A percentile compares a stretch with the other conserved stretches of the same genome.
Conservation (phyloP, 2,329 filamentous ascomycete species). For the Eutypa lata region DNA sequence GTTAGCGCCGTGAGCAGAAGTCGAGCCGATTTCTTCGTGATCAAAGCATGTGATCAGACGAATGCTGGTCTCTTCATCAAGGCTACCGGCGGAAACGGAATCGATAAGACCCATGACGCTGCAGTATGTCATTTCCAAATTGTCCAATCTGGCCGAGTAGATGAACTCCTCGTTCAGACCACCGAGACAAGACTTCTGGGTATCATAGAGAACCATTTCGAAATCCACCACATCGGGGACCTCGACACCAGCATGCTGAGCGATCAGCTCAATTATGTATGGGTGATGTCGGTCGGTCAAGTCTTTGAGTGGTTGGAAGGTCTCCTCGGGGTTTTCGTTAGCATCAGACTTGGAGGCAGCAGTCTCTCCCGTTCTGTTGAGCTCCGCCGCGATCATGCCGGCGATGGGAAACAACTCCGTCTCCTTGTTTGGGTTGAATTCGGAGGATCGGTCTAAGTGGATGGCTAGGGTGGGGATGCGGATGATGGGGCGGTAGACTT, state of each 20-base stretch:
- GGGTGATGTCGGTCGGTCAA: slow-evolving; percentile 85
- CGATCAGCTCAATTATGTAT: slow-evolving; percentile 80
- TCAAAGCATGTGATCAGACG: slow-evolving; percentile 94
- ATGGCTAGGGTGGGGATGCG: slow-evolving; percentile 92
- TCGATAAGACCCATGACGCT: slow-evolving; percentile 80
- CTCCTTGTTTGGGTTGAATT: slow-evolving; percentile 95
- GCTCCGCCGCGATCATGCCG: slow-evolving; percentile 80
- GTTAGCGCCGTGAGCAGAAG: slow-evolving; percentile 87
- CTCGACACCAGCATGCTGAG: slow-evolving; percentile 69
- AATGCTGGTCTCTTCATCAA: slow-evolving; percentile 77
- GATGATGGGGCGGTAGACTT: slow-evolving; percentile 85
- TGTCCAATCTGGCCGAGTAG: slow-evolving; percentile 93
- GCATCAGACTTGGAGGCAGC: slow-evolving; percentile 34
- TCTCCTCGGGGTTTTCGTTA: slow-evolving; percentile 38
- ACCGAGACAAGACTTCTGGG: slow-evolving; percentile 84
- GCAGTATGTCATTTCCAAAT: slow-evolving; percentile 95
- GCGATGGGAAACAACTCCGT: slow-evolving; percentile 92
- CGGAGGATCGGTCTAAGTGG: slow-evolving; percentile 82
- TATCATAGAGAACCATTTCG: slow-evolving; percentile 95
- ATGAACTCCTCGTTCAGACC: slow-evolving; percentile 92
- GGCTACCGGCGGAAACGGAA: slow-evolving; percentile 63
- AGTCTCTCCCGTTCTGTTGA: slow-evolving; percentile 68
- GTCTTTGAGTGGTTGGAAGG: slow-evolving; percentile 72
- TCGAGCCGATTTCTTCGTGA: slow-evolving; percentile 94
- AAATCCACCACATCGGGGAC: slow-evolving; percentile 82